Percentiles rank a stretch among this genome's conserved stretches.
phyloP scores from a whole-genome alignment of 208 protist genomes.

The Entamoeba dispar region DNA sequence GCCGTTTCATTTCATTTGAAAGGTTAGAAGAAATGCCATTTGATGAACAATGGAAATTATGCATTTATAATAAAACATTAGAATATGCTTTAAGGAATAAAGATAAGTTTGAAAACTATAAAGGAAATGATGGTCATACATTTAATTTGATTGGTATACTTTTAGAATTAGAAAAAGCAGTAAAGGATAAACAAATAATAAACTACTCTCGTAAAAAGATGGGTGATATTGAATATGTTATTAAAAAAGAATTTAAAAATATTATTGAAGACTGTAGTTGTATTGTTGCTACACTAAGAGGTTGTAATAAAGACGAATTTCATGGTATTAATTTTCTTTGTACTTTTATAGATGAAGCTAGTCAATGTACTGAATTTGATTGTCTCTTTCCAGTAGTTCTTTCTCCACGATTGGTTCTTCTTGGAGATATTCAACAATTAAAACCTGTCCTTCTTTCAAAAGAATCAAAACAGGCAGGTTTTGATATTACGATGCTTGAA shows the following conservation, averaged over 20 bases:
- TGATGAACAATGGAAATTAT: too few relatives aligned
- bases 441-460: slow-evolving; percentile 74
- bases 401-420: slow-evolving; percentile 57
- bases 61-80: too few relatives aligned
- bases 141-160: too few relatives aligned
- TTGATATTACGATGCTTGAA: slow-evolving; percentile 74
- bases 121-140: too few relatives aligned
- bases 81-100: too few relatives aligned
- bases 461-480: slow-evolving; percentile 57
- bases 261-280: background rate
- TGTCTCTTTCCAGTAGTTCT: slow-evolving; percentile 67
- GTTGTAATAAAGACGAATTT: slow-evolving; percentile 12
- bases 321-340: slow-evolving; percentile 51
- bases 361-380: slow-evolving; percentile 77
- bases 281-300: background rate
- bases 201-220: too few relatives aligned
- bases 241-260: background rate
- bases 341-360: slow-evolving; percentile 81
- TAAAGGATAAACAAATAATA: too few relatives aligned
- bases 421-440: slow-evolving; percentile 79
- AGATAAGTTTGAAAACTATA: too few relatives aligned
- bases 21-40: too few relatives aligned
- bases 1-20: too few relatives aligned
- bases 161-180: too few relatives aligned
- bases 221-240: background rate